Evolutionary conservation across 441 rosid species (phyloP).

Genomic region (Jatropha podagrica): DNA sequence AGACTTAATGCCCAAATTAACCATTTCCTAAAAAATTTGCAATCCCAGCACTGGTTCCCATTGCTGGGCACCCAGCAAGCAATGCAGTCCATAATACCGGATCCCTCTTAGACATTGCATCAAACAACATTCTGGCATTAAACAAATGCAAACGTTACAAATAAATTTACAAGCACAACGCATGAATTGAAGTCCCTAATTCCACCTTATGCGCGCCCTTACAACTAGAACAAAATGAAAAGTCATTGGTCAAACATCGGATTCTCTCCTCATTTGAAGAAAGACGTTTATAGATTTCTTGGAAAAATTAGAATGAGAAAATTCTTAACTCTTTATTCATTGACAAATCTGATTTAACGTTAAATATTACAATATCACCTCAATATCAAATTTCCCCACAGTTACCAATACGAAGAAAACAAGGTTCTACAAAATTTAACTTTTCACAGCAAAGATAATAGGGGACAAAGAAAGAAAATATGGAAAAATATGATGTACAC

Average conservation of each 20-base stretch:
- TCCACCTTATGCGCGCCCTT: slow-evolving; percentile 39
- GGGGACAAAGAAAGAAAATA: no score
- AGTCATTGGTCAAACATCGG: slow-evolving; percentile 45
- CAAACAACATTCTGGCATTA: slow-evolving; percentile 46
- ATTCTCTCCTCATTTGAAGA: slow-evolving; percentile 44
- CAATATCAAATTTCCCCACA: no score
- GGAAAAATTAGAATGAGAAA: slow-evolving; percentile 44
- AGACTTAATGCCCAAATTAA: slow-evolving; percentile 27
- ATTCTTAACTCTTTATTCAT: slow-evolving; percentile 29
- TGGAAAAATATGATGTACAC: no score
- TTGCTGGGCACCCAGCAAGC: slow-evolving; percentile 59
- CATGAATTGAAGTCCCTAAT: slow-evolving; percentile 42
- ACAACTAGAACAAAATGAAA: slow-evolving; percentile 57
- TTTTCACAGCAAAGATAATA: no score
- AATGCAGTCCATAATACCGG: slow-evolving; percentile 55
- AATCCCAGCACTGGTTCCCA: slow-evolving; percentile 47
- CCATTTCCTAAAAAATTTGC: slow-evolving; percentile 45
- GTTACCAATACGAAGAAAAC: no score
- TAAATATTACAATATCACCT: no score
- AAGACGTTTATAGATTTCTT: slow-evolving; percentile 40
- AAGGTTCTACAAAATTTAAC: no score
- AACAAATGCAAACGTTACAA: slow-evolving; percentile 45
- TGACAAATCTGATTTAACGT: no score
- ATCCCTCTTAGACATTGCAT: slow-evolving; percentile 51
- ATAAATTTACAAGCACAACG: slow-evolving; percentile 43